Base-by-base conservation (phyloP, 2,329 filamentous ascomycete genomes). In the Fusarium globosum region DNA sequence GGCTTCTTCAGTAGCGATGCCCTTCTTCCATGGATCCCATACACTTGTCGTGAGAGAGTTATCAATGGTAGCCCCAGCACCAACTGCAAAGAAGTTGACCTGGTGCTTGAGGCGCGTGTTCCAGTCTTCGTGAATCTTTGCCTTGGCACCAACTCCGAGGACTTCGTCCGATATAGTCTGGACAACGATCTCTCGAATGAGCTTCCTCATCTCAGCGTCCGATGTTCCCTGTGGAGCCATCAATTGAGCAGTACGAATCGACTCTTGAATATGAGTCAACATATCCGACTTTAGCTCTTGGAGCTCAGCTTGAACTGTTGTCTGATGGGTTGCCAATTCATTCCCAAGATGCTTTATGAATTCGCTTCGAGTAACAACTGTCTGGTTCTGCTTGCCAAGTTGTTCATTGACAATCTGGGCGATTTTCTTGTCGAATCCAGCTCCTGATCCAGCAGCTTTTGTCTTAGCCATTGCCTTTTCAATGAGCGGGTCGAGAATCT, bases 1-100 rank as follows among this genome's bases (percentile, higher is more conserved):
- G 1, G 69, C 61, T 11, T 62, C 67, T 1, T 30, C 28, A 30
- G 65, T 28, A 53, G 62, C 48, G 36, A 77, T 45, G 23, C 76
- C 76, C 21, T 65, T 62, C 0, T 61, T 35, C 45, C 70, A 77
- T 62, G 80, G 79, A 72, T 82, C 70, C 82, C 86, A 92, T 0
- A 87, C 87, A 2, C 88, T 86, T 0, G 93, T 95, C 2, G 90
- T 92, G 35, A 88, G 82, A 5, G 80, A 75, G 0, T 84, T 83
- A 74, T 95, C 88, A 71, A 96, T 83, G 4, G 86, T 76, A 2
- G 94, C 93, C 10, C 94, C 94, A 23, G 90, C 83, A 9, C 90
- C 89, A 3, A 82, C 77, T 7, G 88, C 87, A 76, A 97, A 92
- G 83, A 91, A 95, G 83, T 98, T 97, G 81, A 95, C 84, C 62